Conservation (phyloP, 345 rosid species). For the Punica granatum region DNA sequence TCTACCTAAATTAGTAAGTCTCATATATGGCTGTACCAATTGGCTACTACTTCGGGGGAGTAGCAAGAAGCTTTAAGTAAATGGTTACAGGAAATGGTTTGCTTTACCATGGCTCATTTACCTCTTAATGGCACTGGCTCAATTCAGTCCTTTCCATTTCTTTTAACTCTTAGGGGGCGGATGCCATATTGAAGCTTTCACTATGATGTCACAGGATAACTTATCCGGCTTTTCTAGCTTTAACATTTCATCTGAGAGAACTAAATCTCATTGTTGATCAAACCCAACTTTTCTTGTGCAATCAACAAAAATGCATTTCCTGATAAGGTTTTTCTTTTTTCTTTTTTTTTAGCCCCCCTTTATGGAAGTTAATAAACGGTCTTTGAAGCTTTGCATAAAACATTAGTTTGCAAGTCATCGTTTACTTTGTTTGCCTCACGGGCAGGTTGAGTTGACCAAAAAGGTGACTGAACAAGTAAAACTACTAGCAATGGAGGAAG, state of each 20-base stretch:
- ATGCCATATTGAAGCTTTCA: neutral
- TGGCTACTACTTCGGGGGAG: neutral
- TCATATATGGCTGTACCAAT: neutral
- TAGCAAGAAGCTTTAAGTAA: neutral
- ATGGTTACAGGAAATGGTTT: neutral
- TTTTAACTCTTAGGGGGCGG: neutral
- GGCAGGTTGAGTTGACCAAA: slow-evolving; percentile 71
- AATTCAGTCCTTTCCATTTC: neutral
- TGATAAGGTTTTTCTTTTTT: neutral
- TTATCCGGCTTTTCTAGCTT: neutral
- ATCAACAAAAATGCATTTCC: neutral
- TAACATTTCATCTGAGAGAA: neutral
- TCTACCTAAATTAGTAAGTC: slow-evolving; percentile 65
- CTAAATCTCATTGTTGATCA: neutral
- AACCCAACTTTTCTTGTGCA: neutral
- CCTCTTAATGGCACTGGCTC: neutral
- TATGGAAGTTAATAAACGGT: neutral
- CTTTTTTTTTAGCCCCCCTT: neutral
- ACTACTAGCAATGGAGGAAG: slow-evolving; percentile 84
- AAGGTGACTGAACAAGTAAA: slow-evolving; percentile 94
- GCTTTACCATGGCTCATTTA: neutral
- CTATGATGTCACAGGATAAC: too few relatives aligned
- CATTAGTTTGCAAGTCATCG: neutral
- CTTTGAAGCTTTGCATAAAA: neutral
- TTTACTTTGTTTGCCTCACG: slow-evolving; percentile 12